These are phyloP conservation scores for Coemansia reversa DNA, from an alignment of 192 early-diverging fungal species.

Conservation along the genomic window DNA sequence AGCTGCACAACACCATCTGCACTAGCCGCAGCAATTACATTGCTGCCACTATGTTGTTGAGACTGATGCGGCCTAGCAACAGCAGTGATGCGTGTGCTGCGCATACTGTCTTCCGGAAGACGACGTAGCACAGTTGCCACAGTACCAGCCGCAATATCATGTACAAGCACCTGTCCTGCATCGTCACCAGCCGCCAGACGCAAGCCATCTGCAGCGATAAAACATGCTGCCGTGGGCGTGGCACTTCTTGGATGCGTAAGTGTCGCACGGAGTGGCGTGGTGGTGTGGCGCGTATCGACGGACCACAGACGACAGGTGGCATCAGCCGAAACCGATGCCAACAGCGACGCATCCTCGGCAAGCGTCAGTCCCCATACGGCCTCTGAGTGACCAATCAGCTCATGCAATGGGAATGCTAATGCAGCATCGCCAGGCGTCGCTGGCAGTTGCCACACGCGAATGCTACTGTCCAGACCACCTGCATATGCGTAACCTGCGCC, in stretches of 20 bases:
- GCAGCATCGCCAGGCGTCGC: not conserved
- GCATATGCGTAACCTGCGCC: conserved; percentile 27
- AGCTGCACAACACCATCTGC: conserved; percentile 26
- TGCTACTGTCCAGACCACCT: conserved; percentile 39
- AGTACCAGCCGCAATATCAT: not conserved
- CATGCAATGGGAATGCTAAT: conserved; percentile 21
- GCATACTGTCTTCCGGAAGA: not conserved
- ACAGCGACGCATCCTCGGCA: conserved; percentile 3
- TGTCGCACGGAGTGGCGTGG: conserved; percentile 3
- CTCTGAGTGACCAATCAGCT: conserved; percentile 29
- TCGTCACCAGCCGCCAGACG: conserved; percentile 13
- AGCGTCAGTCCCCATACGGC: conserved; percentile 52
- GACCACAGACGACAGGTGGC: conserved; percentile 38
- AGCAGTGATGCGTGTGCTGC: not conserved
- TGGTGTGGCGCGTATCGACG: not conserved
- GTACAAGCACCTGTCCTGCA: conserved; percentile 1
- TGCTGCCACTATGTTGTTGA: not conserved
- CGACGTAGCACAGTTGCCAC: not conserved
- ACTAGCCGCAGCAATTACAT: conserved; percentile 20
- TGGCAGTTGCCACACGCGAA: conserved; percentile 36
- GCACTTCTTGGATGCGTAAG: not conserved
- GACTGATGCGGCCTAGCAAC: not conserved
- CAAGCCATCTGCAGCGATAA: conserved; percentile 10
- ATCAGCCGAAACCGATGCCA: conserved; percentile 49
- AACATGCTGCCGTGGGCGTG: conserved; percentile 15